Percentiles rank a stretch among this genome's conserved stretches.
Conservation (phyloP, 495 filamentous ascomycete genomes). For the Aspergillus ellipticus region DNA sequence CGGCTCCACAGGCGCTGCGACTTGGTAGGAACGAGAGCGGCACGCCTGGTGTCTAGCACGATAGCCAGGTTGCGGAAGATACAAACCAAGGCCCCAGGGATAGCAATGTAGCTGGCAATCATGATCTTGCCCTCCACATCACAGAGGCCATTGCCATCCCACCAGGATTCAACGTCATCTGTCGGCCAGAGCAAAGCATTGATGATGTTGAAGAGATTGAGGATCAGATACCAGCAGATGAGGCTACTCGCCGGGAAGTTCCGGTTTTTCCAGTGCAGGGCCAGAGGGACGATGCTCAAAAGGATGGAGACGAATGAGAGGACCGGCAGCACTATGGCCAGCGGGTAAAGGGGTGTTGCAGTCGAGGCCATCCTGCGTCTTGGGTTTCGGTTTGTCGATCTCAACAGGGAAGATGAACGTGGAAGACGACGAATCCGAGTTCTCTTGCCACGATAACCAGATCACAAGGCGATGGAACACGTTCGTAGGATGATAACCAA, state of each 20-base stretch:
- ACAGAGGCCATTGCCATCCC: slow-evolving; percentile 71
- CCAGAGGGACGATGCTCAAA: slow-evolving; percentile 44
- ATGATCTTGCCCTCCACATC: slow-evolving; percentile 75
- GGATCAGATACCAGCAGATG: slow-evolving; percentile 58
- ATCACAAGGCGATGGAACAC: not conserved
- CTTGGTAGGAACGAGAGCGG: slow-evolving; percentile 49
- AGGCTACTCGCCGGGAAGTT: slow-evolving; percentile 52
- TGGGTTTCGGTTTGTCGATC: not conserved
- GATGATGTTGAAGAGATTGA: slow-evolving; percentile 66
- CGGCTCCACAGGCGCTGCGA: slow-evolving; percentile 50
- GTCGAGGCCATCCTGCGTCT: slow-evolving; percentile 2
- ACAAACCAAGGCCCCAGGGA: slow-evolving; percentile 56
- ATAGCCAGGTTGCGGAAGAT: slow-evolving; percentile 73
- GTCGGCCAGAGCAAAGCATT: slow-evolving; percentile 81
- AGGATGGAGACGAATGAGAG: slow-evolving; percentile 56
- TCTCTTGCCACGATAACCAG: not conserved
- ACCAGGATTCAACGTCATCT: slow-evolving; percentile 66
- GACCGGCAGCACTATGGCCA: slow-evolving; percentile 38
- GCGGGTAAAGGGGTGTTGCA: slow-evolving; percentile 16
- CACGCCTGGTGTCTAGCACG: slow-evolving; percentile 62
- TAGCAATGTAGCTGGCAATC: slow-evolving; percentile 59
- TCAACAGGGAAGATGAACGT: not conserved
- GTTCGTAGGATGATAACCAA: slow-evolving; percentile 1
- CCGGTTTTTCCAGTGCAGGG: slow-evolving; percentile 40
- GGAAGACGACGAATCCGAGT: not conserved